Percentiles rank a stretch among this genome's conserved stretches.
These are phyloP conservation scores for Plasmodium fragile DNA, from an alignment of 169 alveolate species.

Conservation along the genomic window DNA sequence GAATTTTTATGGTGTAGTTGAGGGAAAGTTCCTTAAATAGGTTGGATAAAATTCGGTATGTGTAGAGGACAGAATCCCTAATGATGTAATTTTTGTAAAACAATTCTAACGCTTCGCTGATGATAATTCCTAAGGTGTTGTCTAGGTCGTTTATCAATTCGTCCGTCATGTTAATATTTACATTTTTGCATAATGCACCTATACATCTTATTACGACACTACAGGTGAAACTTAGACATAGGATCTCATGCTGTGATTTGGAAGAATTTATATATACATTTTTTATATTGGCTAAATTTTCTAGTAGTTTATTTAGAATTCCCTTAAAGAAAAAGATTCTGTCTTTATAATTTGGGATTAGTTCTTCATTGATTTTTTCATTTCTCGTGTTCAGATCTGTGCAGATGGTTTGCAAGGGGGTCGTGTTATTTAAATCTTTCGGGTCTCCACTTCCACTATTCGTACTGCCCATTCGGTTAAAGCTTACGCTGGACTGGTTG, in stretches of 20 bases:
- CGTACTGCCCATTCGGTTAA: neutral
- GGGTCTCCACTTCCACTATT: neutral
- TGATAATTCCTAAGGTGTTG: conserved; percentile 62
- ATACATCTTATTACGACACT: conserved; percentile 68
- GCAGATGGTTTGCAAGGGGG: neutral
- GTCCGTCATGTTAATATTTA: conserved; percentile 51
- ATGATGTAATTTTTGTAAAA: conserved; percentile 62
- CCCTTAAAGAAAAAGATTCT: conserved; percentile 57
- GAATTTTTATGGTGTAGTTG: conserved; percentile 52
- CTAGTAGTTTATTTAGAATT: conserved; percentile 46
- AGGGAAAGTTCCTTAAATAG: conserved; percentile 70
- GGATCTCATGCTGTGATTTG: conserved; percentile 39
- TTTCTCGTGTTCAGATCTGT: neutral
- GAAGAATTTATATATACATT: conserved; percentile 47
- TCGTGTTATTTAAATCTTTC: neutral
- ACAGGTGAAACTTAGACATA: conserved; percentile 57
- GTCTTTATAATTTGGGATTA: conserved; percentile 54
- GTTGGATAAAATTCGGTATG: conserved; percentile 57
- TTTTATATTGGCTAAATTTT: conserved; percentile 56
- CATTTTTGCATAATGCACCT: conserved; percentile 75
- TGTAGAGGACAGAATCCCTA: conserved; percentile 57
- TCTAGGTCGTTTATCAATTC: conserved; percentile 43
- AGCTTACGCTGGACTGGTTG: neutral
- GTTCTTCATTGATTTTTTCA: conserved; percentile 38
- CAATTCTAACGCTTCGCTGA: conserved; percentile 66